These are phyloP conservation scores for Neonectria faginata DNA, from an alignment of 2,329 filamentous ascomycete genomes.

Conservation along the genomic window DNA sequence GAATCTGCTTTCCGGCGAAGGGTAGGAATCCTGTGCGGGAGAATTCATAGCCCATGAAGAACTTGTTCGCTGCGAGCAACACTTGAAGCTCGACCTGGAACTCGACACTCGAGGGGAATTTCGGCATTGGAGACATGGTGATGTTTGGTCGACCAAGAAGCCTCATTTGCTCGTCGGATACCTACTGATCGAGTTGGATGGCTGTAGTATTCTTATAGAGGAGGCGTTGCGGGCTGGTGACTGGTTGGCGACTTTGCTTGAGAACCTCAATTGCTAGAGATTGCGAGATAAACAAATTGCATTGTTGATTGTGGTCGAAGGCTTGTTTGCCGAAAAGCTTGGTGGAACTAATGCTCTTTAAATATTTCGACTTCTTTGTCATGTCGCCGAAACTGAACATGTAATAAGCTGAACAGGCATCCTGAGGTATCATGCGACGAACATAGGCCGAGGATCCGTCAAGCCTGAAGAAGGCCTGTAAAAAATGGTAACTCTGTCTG, in stretches of 20 bases:
- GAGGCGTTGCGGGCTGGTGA: not conserved
- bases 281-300: not conserved
- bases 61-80: not conserved
- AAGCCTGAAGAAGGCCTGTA: not conserved
- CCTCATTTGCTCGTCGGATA: not conserved
- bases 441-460: no score
- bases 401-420: not conserved
- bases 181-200: not conserved
- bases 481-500: not conserved
- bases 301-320: not conserved
- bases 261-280: not conserved
- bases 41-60: not conserved
- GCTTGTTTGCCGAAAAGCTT: not conserved
- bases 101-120: constrained; percentile 1
- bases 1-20: not conserved
- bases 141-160: not conserved
- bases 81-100: constrained; percentile 14
- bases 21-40: not conserved
- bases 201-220: not conserved
- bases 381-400: not conserved
- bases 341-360: not conserved
- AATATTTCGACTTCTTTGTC: not conserved
- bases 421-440: no score
- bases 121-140: not conserved
- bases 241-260: not conserved